Base-by-base conservation (phyloP, 106 monocot species). In the Acorus calamus region DNA sequence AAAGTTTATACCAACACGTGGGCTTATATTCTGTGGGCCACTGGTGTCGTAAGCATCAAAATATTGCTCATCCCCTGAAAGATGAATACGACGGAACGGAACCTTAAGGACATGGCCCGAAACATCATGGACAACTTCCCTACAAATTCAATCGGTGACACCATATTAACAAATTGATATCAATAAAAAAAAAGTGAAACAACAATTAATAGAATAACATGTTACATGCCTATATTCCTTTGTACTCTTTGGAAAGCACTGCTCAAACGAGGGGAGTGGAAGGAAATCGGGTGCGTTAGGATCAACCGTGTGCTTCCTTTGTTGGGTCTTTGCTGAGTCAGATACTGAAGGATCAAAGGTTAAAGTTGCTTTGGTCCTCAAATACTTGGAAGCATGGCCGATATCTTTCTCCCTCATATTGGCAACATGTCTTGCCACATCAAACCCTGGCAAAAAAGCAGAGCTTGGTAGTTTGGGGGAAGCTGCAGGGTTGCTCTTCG, bases 21-120 rank as follows among this genome's bases (percentile, higher is more conserved):
- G 94, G 50, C 65, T 77, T 14, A 94, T 74, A 65, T 94, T 77
- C 74, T 94, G 86, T 7, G 89, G 87, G 41, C 94, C 94, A 57
- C 94, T 94, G 28, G 94, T 94, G 69, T 94, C 94, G 61, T 94
- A 94, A 51, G 81, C 80, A 67, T 94, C 94, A 69, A 94, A 90
- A 65, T 78, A 68, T 58, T 69, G 73, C 47, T 82, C 74, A 42
- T 80, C 84, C 14, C 84, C 86, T 42, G 90, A 80, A 2, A 94
- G 71, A 80, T 94, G 94, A 8, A 90, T 64, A 41, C 89, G 72
- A 11, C 94, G 83, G 46, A 90, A 94, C 41, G 94, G 94, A 65
- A 94, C 80, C 58, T 78, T 81, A 42, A 94, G 79, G 44, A 78
- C 76, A 74, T 90, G 79, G 8, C 90, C 87, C 64, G 89, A 82